phyloP scores from a whole-genome alignment of 1,284 basidiomycete genomes.

The Cronartium ribicola region DNA sequence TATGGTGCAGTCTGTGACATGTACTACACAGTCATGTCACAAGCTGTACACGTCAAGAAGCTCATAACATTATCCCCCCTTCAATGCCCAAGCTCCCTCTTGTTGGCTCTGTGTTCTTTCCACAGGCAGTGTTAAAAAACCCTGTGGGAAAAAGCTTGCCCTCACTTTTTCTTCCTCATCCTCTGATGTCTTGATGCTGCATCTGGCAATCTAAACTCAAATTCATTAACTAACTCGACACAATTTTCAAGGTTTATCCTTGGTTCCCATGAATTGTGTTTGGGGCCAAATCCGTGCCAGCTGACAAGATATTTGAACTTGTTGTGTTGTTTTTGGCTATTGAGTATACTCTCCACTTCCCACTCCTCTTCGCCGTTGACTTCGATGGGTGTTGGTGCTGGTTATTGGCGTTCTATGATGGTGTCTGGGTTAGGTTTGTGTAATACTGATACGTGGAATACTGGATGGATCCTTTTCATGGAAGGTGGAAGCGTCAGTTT shows the following conservation, averaged over 20 bases:
- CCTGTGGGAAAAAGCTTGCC: neutral
- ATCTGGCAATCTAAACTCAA: neutral
- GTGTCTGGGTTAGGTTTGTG: no score
- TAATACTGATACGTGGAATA: no score
- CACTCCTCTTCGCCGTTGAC: no score
- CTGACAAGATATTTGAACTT: neutral
- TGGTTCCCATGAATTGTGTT: neutral
- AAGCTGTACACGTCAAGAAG: no score
- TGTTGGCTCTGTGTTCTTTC: conserved; percentile 11
- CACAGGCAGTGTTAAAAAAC: neutral
- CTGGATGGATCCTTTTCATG: no score
- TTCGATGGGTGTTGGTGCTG: no score
- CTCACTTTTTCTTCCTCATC: neutral
- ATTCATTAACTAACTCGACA: neutral
- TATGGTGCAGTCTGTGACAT: no score
- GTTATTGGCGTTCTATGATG: no score
- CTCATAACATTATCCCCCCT: no score
- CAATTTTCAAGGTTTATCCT: neutral
- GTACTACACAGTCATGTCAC: no score
- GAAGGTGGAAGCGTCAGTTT: no score
- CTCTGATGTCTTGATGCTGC: neutral
- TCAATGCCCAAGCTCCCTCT: no score
- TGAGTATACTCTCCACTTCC: conserved; percentile 2
- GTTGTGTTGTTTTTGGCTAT: neutral
- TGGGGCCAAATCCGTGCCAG: neutral